Base-by-base conservation (phyloP, 106 monocot species). In the Vanilla planifolia region DNA sequence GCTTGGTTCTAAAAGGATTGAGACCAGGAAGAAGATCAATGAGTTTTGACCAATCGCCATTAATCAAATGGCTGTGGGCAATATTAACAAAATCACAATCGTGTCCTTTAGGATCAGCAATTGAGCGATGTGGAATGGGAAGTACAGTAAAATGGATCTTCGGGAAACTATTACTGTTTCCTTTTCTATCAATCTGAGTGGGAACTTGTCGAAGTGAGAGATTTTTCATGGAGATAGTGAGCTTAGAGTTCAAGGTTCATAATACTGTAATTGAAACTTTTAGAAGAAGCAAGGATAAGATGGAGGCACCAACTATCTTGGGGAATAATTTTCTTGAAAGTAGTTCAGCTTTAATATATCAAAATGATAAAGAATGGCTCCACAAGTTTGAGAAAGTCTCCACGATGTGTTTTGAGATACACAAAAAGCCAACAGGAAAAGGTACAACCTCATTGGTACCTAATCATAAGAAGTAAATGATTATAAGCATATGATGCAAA, bases 61-160 rank as follows among this genome's bases (percentile, higher is more conserved):
- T 68, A 63, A 71, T 66, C 45, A 90, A 70, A 61, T 86, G 73
- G 64, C 85, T 80, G 58, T 83, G 76, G 15, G 71, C 50, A 42
- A 78, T 33, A 55, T 69, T 51, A 40, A 86, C 45, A 76, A 79
- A 74, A 60, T 80, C 80, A 55, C 60, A 66, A 68, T 83, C 79
- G 0, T 61, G 59, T 40, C 79, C 81, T 4, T 25, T 28, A 21
- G 72, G 73, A 13, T 64, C 65, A 3, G 81, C 74, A 37, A 86
- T 72, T 2, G 82, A 64, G 45, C 68, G 75, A 65, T 80, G 80
- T 30, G 85, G 83, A 25, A 85, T 53, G 29, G 95, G 89, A 40
- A 79, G 20, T 17, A 28, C 4, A 14, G 47, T 8, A 48, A 8
- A 21, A 48, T 21, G 60, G 34, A 59, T 5, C 37, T 27, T 60